phyloP scores from a whole-genome alignment of 768 basidiomycete genomes.

The Kwoniella sp. region DNA sequence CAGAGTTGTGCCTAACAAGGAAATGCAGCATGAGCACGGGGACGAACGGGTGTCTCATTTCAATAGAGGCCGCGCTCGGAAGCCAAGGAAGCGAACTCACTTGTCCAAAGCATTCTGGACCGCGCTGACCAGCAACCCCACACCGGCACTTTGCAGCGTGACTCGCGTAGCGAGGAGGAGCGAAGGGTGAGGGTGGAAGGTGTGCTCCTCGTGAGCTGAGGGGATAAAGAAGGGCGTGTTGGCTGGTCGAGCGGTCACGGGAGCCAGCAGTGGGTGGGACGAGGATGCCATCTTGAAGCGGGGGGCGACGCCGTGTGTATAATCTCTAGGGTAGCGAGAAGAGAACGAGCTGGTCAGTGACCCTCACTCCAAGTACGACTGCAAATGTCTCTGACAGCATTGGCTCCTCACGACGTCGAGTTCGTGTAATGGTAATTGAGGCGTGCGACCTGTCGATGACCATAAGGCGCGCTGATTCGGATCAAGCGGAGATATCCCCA shows the following conservation, averaged over 20 bases:
- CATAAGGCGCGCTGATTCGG: too few species aligned
- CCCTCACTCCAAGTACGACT: neutral
- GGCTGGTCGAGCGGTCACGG: constrained; percentile 18
- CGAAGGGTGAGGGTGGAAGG: constrained; percentile 42
- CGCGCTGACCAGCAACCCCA: constrained; percentile 54
- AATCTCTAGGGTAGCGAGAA: neutral
- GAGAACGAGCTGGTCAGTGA: neutral
- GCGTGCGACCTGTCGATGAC: too few species aligned
- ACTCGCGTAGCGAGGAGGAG: constrained; percentile 42
- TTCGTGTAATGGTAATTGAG: too few species aligned
- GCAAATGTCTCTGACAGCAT: constrained; percentile 15
- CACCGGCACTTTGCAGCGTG: constrained; percentile 49
- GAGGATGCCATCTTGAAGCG: constrained; percentile 16
- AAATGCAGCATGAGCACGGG: constrained; percentile 9
- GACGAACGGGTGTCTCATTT: too few species aligned
- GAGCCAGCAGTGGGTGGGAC: constrained; percentile 39
- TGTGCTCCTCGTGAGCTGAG: constrained; percentile 33
- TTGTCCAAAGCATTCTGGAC: constrained; percentile 74
- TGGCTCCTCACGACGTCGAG: too few species aligned
- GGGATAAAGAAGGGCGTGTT: constrained; percentile 34
- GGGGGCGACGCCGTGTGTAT: neutral
- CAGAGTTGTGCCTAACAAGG: constrained; percentile 59
- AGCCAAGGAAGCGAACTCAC: constrained; percentile 20
- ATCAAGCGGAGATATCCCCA: too few species aligned
- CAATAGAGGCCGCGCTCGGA: neutral